These are phyloP conservation scores for Penicillium sclerotiorum DNA, from an alignment of 2,329 filamentous ascomycete species.

Conservation along the genomic window DNA sequence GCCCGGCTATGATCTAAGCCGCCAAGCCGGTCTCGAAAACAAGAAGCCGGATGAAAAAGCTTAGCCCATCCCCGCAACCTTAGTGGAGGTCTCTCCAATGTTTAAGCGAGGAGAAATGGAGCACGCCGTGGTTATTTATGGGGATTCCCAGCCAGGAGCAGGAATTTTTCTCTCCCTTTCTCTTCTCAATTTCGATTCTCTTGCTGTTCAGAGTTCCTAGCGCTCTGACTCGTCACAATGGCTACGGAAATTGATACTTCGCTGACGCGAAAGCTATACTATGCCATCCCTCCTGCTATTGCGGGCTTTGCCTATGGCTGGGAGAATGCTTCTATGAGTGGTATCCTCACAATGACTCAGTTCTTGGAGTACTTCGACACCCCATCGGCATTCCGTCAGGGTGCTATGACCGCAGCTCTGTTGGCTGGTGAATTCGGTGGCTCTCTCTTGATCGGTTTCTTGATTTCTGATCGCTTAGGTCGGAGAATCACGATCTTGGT, in stretches of 20 bases:
- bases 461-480: constrained; percentile 3
- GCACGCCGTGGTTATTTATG: background rate
- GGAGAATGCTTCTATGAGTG: constrained; percentile 4
- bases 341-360: constrained; percentile 2
- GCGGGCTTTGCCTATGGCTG: constrained; percentile 3
- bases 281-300: background rate
- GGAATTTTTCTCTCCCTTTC: background rate
- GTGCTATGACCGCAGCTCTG: background rate
- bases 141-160: no score
- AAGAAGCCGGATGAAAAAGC: constrained; percentile 1
- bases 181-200: background rate
- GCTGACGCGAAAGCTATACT: constrained; percentile 1
- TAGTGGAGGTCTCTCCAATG: background rate
- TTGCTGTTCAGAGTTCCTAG: background rate
- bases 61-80: constrained; percentile 3
- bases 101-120: background rate
- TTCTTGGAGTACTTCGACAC: constrained; percentile 1
- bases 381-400: constrained; percentile 2
- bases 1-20: constrained; percentile 1
- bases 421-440: constrained; percentile 2
- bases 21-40: constrained; percentile 1
- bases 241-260: constrained; percentile 4
- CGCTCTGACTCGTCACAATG: background rate
- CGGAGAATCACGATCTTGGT: constrained; percentile 2
- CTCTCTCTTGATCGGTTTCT: background rate